These are phyloP conservation scores for Hypericum perforatum DNA, from an alignment of 345 rosid species.

Conservation along the genomic window DNA sequence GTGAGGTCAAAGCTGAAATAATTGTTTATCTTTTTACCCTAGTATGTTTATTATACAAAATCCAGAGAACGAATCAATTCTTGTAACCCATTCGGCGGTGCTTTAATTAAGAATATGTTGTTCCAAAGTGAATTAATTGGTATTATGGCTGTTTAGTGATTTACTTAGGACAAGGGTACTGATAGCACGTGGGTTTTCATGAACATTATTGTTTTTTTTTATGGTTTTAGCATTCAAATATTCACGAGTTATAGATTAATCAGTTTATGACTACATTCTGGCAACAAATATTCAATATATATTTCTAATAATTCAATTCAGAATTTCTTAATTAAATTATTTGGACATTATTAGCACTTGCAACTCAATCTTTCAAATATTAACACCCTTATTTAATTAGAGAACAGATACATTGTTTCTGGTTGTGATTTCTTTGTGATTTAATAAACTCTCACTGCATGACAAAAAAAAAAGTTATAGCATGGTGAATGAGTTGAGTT, in stretches of 20 bases:
- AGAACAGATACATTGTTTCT: constrained; percentile 12
- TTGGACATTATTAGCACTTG: constrained; percentile 32
- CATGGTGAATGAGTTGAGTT: too few species aligned
- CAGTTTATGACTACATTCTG: too few species aligned
- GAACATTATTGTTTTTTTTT: neutral
- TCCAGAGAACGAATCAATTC: too few species aligned
- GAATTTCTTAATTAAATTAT: too few species aligned
- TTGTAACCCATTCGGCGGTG: too few species aligned
- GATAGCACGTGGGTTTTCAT: constrained; percentile 46
- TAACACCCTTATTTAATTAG: constrained; percentile 7
- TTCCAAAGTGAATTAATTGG: constrained; percentile 25
- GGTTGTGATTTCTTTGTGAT: neutral
- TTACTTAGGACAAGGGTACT: constrained; percentile 30
- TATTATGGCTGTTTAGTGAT: constrained; percentile 4
- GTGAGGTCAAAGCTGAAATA: too few species aligned
- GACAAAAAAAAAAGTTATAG: too few species aligned
- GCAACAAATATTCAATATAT: too few species aligned
- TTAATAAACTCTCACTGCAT: too few species aligned
- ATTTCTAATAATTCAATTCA: too few species aligned
- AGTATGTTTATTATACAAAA: too few species aligned
- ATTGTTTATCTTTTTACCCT: too few species aligned
- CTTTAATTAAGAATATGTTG: neutral
- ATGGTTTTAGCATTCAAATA: neutral
- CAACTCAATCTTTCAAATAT: constrained; percentile 24
- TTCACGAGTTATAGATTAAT: neutral